A percentile compares a stretch with the other conserved stretches of the same genome.
phyloP scores from a whole-genome alignment of 1,139 yeast genomes.

The Lodderomyces jiufengensis region DNA sequence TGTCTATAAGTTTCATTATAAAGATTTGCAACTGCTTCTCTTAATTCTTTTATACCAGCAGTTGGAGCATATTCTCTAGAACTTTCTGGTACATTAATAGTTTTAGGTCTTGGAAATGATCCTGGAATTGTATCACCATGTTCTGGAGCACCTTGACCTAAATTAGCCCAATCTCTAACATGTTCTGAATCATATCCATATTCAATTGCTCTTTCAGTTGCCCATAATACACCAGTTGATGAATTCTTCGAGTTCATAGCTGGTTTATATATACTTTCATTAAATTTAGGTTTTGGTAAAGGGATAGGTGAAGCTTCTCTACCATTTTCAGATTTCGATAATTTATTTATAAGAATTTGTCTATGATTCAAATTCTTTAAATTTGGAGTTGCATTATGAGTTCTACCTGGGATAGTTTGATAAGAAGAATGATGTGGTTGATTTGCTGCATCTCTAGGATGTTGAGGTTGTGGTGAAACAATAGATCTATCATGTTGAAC shows the following conservation, averaged over 20 bases:
- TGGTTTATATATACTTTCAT: conserved; percentile 50
- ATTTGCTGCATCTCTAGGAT: conserved; percentile 4
- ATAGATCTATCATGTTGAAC: conserved; percentile 6
- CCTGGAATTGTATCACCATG: conserved; percentile 63
- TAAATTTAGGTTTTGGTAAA: conserved; percentile 45
- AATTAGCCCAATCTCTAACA: conserved; percentile 57
- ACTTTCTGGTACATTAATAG: conserved; percentile 49
- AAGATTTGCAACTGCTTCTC: conserved; percentile 61
- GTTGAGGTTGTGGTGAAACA: conserved; percentile 13
- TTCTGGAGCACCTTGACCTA: conserved; percentile 73
- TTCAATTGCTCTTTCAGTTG: conserved; percentile 61
- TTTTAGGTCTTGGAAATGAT: conserved; percentile 54
- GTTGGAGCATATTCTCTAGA: conserved; percentile 65
- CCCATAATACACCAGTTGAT: conserved; percentile 70
- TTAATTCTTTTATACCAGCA: conserved; percentile 54
- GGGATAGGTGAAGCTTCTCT: conserved; percentile 50
- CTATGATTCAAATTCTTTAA: conserved; percentile 12
- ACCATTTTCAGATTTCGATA: conserved; percentile 33
- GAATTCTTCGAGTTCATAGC: conserved; percentile 62
- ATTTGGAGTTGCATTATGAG: conserved; percentile 15
- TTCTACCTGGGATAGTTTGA: conserved; percentile 12
- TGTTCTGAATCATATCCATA: conserved; percentile 51
- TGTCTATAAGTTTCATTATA: conserved; percentile 58
- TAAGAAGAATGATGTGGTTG: conserved; percentile 1
- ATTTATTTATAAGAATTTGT: conserved; percentile 26